These are phyloP conservation scores for Anthoceros angustus DNA, from an alignment of 225 moss, liverwort and hornwort genomes.

Conservation along the genomic window DNA sequence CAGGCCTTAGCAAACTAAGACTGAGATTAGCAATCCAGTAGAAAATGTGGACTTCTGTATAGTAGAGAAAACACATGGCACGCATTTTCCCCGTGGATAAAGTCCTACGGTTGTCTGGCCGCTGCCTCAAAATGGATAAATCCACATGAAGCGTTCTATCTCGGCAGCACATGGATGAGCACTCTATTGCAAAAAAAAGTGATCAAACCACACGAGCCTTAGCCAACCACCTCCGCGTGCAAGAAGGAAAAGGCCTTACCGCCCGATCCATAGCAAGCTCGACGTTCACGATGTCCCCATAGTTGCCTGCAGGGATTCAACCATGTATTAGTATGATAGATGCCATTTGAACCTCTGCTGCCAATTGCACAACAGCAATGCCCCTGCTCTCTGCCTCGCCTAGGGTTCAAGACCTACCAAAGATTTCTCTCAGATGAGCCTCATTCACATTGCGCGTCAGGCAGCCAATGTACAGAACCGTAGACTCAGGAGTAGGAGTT, in stretches of 20 bases:
- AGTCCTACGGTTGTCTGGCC: no score
- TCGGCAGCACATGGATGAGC: background rate
- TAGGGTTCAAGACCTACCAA: slow-evolving; percentile 28
- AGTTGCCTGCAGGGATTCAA: slow-evolving; percentile 37
- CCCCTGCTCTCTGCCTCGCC: background rate
- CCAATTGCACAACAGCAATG: background rate
- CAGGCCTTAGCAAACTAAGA: no score
- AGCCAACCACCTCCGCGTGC: slow-evolving; percentile 3
- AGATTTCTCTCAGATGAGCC: slow-evolving; percentile 79
- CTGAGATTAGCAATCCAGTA: no score
- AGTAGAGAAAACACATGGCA: no score
- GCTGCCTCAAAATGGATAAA: no score
- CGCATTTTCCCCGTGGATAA: no score
- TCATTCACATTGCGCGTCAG: slow-evolving; percentile 93
- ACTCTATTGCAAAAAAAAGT: background rate
- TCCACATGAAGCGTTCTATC: no score
- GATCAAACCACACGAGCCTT: background rate
- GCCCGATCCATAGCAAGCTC: slow-evolving; percentile 98
- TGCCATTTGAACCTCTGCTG: no score
- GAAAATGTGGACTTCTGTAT: no score
- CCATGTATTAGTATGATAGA: background rate
- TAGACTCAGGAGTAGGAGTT: slow-evolving; percentile 80
- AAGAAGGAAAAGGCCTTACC: slow-evolving; percentile 16
- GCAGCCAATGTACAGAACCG: slow-evolving; percentile 78
- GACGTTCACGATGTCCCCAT: slow-evolving; percentile 87